Evolutionary conservation across 495 filamentous ascomycete genomes (phyloP), one percentile per base, ranked within the genome.

Genomic region (Penicillium coprophilum): DNA sequence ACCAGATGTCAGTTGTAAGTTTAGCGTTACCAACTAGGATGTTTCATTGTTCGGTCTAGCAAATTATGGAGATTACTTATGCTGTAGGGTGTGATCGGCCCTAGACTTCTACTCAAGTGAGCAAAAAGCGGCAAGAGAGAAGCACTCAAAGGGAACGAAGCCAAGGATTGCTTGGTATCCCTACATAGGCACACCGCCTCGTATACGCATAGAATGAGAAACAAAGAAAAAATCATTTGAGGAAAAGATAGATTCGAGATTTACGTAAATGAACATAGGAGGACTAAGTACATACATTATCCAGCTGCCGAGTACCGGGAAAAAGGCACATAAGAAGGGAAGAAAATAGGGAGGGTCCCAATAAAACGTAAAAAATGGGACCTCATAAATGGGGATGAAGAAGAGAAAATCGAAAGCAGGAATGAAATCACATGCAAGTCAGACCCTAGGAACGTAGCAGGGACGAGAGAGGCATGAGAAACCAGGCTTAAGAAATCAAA

Each of bases 241-340:
- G 12, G n/a, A 38, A 36, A 60, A 15, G 41, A 56, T 50, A 52
- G 44, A 55, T 57, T 57, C 43, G 46, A 50, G 24, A 57, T 52
- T 60, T 56, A 45, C 50, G 51, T 55, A 52, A 41, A 53, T 39
- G 20, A 65, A 64, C 58, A 69, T 61, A 65, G 63, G 64, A 64
- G 66, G 63, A 75, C 69, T 74, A 73, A 64, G 62, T 75, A 77
- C 66, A 77, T 74, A 75, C 72, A 77, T 77, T 74, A 75, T 71
- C 69, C 71, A 71, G 70, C 69, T 75, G 67, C 57, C 68, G 67
- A 56, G 49, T 43, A 59, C 43, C 65, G 67, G 64, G 32, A 60
- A 58, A 60, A 65, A 67, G 65, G 61, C 62, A 72, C 66, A 64
- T 61, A 50, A 66, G 61, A 69, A 64, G 57, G 58, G 65, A 63